A percentile compares a stretch with the other conserved stretches of the same genome.
Conservation (phyloP, 2,329 filamentous ascomycete species). For the Penicillium brevicompactum region DNA sequence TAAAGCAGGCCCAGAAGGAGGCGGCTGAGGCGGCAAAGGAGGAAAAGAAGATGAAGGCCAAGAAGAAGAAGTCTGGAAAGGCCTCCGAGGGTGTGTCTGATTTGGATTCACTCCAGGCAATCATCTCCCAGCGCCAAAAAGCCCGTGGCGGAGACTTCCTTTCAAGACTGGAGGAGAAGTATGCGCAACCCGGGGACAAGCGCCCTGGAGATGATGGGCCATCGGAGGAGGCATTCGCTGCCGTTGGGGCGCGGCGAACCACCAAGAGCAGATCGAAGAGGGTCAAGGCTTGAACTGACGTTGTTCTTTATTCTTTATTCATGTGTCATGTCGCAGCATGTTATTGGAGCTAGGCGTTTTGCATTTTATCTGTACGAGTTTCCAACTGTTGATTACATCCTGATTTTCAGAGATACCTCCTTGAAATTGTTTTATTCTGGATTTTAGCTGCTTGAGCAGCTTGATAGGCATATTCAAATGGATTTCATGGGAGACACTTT, state of each 20-base stretch:
- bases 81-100: slow-evolving; percentile 38
- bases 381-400: background rate
- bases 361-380: background rate
- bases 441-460: background rate
- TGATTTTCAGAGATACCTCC: background rate
- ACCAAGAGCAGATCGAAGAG: slow-evolving; percentile 36
- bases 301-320: slow-evolving; percentile 5
- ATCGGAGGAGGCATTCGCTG: slow-evolving; percentile 64
- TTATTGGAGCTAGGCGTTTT: slow-evolving; percentile 6
- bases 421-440: too few species aligned
- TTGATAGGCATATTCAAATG: background rate
- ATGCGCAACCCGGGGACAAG: slow-evolving; percentile 54
- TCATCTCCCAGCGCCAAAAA: slow-evolving; percentile 74
- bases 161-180: slow-evolving; percentile 76
- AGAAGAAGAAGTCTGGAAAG: slow-evolving; percentile 60
- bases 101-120: slow-evolving; percentile 61
- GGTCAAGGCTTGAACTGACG: slow-evolving; percentile 17
- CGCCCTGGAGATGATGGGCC: slow-evolving; percentile 55
- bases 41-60: slow-evolving; percentile 72
- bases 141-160: slow-evolving; percentile 65
- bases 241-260: slow-evolving; percentile 39
- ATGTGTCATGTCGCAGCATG: slow-evolving; percentile 6
- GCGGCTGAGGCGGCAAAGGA: slow-evolving; percentile 72
- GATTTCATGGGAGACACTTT: background rate
- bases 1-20: slow-evolving; percentile 67